Evolutionary conservation across 805 yeast species (phyloP), one percentile per base, ranked within the genome.

Genomic region (Brettanomyces custersianus): DNA sequence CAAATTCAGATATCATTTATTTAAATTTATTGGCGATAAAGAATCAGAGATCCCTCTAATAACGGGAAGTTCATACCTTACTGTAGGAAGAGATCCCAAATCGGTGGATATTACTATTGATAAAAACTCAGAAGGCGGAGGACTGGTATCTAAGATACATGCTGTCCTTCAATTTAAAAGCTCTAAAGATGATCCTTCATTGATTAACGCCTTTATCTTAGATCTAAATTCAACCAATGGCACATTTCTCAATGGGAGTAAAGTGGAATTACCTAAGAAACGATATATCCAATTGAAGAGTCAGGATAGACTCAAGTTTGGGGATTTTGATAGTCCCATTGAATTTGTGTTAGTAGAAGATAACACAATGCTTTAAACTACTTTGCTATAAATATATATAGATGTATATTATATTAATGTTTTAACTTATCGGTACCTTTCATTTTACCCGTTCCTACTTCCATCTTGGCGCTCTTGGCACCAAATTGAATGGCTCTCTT

Each of bases 401-500:
- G 15, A 3, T 6, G 15, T 17, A 11, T 6, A 8, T 11, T 6
- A 25, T 8, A 25, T 8, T 25, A 13, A 25, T 3, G 28, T 17
- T 25, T 23, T 2, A 51, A 19, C 36, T 57, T 47, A 47, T 80
- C 92, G 0, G 88, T 81, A 0, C 97, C 97, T 48, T 77, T 80
- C 28, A 72, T 65, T 46, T 75, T 80, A 4, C 88, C 80, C 30
- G 80, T 73, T 1, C 90, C 90, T 3, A 76, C 67, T 42, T 82
- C 88, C 80, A 92, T 76, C 56, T 90, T 94, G 1, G 99, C 98
- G 52, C 95, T 80, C 43, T 82, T 78, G 0, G 97, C 84, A 0
- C 99, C 99, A 57, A 92, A 92, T 52, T 92, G 98, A 41, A 92
- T 87, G 0, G 99, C 99, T 32, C 99, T 66, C 52, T 92, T 92